Conservation (phyloP, 2,329 filamentous ascomycete species). For the Penicillium occitanis region DNA sequence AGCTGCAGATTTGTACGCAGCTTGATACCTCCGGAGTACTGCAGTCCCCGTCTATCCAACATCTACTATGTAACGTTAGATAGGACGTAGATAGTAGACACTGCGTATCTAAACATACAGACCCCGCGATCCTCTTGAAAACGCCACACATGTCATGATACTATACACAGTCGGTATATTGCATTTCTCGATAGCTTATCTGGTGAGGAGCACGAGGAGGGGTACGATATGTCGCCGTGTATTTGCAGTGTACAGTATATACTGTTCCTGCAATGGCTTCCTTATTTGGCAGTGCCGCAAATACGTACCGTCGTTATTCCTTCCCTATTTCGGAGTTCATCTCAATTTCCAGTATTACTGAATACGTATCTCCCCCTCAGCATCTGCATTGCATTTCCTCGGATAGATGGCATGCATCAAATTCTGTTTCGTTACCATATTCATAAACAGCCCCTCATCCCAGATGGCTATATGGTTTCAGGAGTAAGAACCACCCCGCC, state of each 20-base stretch:
- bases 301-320: not conserved
- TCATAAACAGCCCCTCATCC: not conserved
- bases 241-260: not conserved
- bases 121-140: constrained; percentile 6
- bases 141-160: constrained; percentile 19
- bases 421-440: constrained; percentile 3
- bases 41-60: not conserved
- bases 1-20: not conserved
- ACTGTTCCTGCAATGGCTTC: constrained; percentile 2
- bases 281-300: constrained; percentile 3
- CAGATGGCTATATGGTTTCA: constrained; percentile 8
- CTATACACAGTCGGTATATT: not conserved
- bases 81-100: not conserved
- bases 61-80: not conserved
- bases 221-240: not conserved
- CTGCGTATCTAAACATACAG: not conserved
- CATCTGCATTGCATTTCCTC: constrained; percentile 1
- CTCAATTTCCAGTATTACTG: not conserved
- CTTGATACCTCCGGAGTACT: constrained; percentile 1
- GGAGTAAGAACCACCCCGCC: constrained; percentile 1
- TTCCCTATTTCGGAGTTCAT: not conserved
- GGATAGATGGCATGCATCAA: not conserved
- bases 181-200: not conserved
- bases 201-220: constrained; percentile 2
- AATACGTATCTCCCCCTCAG: not conserved